Evolutionary conservation across 169 alveolate species (phyloP), one percentile per base, ranked within the genome.

Genomic region (Plasmodium gallinaceum): DNA sequence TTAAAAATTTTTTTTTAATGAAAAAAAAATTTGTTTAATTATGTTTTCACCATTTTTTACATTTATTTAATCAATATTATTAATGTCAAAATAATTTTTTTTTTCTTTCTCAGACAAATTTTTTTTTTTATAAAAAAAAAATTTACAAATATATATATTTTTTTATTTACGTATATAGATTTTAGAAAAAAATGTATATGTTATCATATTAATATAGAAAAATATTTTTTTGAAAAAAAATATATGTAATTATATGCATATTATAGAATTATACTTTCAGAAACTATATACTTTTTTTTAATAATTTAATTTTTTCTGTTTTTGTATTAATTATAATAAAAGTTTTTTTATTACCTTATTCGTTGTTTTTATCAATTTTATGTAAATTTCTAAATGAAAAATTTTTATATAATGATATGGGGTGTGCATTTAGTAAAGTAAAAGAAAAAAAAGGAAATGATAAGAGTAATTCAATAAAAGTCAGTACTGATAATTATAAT

Each of bases 361-460:
- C 39, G 0, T 48, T 48, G 5, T 48, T n/a, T 12, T 10, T 48
- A 0, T n/a, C 5, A 10, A 48, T 48, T 48, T n/a, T 10, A n/a
- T 10, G 1, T 2, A 61, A 61, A 37, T 61, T 61, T 54, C 54
- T 42, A 45, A 37, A 39, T 45, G 32, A 26, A 16, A 32, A 45
- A 18, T 39, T 61, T 74, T 18, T 45, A 68, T 69, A 83, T 66
- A 68, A 83, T 83, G 91, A 83, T 83, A 83, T 83, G 91, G 91
- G 91, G 91, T 83, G 91, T 83, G 68, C 39, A 83, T 46, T n/a
- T 61, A 68, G 74, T 32, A 83, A 83, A 64, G 51, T 83, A 73
- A 83, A 57, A 83, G 78, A 20, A 6, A 58, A 83, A 68, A 72
- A 58, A 66, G 66, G 46, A 62, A 39, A 83, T n/a, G 22, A 83